phyloP scores from a whole-genome alignment of 441 rosid genomes.

The Hura crepitans region DNA sequence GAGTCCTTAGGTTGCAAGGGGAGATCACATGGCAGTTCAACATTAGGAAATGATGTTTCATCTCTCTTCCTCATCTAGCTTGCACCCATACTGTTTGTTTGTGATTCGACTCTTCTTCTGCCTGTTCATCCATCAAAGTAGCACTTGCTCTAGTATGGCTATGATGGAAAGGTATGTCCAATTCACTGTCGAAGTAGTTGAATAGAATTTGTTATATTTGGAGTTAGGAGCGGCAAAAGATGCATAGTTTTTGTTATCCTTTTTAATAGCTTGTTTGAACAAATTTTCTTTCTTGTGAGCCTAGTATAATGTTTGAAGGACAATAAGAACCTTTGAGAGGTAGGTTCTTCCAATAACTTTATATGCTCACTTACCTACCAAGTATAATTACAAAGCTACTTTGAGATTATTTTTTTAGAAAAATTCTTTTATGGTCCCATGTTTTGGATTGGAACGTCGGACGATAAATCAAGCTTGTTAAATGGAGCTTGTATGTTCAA shows the following conservation, averaged over 20 bases:
- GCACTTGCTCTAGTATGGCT: slow-evolving; percentile 97
- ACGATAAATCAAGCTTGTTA: no score
- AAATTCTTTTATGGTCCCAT: no score
- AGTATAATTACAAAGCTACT: no score
- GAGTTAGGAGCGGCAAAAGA: background rate
- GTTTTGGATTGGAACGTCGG: no score
- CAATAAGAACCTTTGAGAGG: background rate
- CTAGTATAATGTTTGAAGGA: background rate
- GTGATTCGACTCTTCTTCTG: slow-evolving; percentile 80
- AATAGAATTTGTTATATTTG: slow-evolving; percentile 5
- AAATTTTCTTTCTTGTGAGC: background rate
- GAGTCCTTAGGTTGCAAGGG: slow-evolving; percentile 83
- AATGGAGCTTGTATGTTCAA: no score
- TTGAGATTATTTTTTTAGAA: no score
- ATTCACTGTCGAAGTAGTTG: background rate
- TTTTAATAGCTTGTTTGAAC: background rate
- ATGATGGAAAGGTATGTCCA: slow-evolving; percentile 75
- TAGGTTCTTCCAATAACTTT: background rate
- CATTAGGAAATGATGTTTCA: slow-evolving; percentile 61
- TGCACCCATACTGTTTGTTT: slow-evolving; percentile 82
- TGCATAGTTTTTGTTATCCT: background rate
- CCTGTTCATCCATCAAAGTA: slow-evolving; percentile 92
- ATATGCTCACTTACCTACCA: background rate
- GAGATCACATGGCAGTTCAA: slow-evolving; percentile 74
- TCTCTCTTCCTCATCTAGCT: slow-evolving; percentile 88